phyloP scores from a whole-genome alignment of 108 stramenopile species.

The Pseudonitzschia delicatissima region DNA sequence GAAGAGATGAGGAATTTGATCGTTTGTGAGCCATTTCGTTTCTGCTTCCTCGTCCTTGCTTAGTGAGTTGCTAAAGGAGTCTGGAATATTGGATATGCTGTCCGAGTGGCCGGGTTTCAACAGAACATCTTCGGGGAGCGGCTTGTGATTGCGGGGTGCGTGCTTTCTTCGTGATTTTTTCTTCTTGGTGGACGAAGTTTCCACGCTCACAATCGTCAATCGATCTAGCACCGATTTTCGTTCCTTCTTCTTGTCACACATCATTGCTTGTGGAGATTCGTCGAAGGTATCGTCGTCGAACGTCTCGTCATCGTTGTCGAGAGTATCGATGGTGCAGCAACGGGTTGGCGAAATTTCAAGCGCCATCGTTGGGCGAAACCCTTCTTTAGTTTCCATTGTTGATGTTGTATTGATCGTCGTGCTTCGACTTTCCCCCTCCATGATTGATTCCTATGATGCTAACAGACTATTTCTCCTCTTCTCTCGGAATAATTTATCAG shows the following conservation, averaged over 20 bases:
- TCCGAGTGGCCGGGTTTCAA: neutral
- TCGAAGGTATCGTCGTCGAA: neutral
- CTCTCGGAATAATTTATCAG: neutral
- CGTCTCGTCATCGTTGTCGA: neutral
- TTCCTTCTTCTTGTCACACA: neutral
- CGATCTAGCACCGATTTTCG: neutral
- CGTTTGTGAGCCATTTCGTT: neutral
- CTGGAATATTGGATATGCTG: neutral
- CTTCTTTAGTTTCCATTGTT: neutral
- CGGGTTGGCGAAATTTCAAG: neutral
- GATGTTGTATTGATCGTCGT: neutral
- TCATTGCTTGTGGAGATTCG: neutral
- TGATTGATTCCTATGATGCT: no score
- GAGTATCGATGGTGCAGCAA: neutral
- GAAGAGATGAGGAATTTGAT: neutral
- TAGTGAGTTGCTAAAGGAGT: neutral
- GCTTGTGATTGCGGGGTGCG: neutral
- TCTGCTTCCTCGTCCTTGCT: neutral
- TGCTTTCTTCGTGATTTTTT: neutral
- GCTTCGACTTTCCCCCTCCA: no score
- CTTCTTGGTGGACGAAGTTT: neutral
- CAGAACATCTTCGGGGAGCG: neutral
- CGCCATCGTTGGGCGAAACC: neutral
- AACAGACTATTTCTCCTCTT: neutral
- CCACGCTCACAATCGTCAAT: neutral